Base-by-base conservation (phyloP, 768 basidiomycete species). In the Postia placenta region DNA sequence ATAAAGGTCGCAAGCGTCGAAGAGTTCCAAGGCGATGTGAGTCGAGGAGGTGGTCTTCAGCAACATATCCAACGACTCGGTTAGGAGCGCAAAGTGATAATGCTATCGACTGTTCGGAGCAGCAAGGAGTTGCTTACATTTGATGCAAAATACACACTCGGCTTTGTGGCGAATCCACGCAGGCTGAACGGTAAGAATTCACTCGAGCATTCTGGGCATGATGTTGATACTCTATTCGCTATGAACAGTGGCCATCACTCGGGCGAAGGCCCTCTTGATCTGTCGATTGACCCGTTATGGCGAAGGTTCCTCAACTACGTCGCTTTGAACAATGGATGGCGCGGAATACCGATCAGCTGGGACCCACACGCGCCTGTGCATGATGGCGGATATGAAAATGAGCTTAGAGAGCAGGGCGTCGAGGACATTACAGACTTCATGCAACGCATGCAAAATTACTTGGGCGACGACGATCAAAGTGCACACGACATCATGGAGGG, bases 1-100 rank as follows among this genome's bases (percentile, higher is more conserved):
- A 67, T 83, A 47, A 83, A 83, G 55, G 76, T 85, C 12, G 83
- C 81, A 17, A 80, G 76, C 19, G 80, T 81, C 1, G 83, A 84
- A 55, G 80, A 81, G 49, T 82, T 81, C 64, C 82, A 83, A 60
- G 83, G 81, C 6, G 78, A 81, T 64, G 79, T 75, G 30, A 7
- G 30, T 33, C 43, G 24, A 53, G 15, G 17, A 17, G 14, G 33
- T 41, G 7, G 9, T 15, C 19, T 19, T 11, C 9, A 11, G 33
- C 33, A 35, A 9, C 33, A 35, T 35, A 9, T 9, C 33, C 9
- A 35, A 9, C 33, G 33, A 42, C 5, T 40, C 38, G 26, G 36
- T 24, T 30, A 71, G 69, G 69, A 71, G 52, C 69, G 69, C 12
- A 60, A 62, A 6, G 64, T 71, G 24, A 70, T 71, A 22, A 68